Evolutionary conservation across 306 rosid genomes (phyloP).

Genomic region (Alnus rubra): DNA sequence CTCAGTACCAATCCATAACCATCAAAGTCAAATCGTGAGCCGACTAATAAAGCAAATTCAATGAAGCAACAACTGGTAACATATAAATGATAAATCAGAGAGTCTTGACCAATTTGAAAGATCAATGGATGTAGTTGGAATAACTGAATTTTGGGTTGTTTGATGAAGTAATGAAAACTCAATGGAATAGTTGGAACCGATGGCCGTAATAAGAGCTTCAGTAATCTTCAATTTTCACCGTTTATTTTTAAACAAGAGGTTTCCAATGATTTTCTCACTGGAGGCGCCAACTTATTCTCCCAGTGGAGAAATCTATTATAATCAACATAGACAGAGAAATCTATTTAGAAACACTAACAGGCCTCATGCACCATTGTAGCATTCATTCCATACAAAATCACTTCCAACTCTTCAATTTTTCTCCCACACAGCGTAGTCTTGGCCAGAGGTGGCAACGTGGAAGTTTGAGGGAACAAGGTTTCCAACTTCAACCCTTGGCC

Average conservation of each 20-base stretch:
- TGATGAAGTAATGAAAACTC: no score
- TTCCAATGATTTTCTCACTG: no score
- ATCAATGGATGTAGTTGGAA: no score
- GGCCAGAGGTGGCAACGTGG: conserved; percentile 50
- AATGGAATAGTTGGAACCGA: neutral
- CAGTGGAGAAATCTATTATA: neutral
- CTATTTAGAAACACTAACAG: neutral
- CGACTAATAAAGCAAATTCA: no score
- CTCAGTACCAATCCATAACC: no score
- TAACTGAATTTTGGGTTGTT: no score
- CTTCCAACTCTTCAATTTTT: conserved; percentile 5
- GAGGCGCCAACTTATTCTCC: no score
- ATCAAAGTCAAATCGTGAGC: no score
- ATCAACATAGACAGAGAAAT: neutral
- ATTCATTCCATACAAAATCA: neutral
- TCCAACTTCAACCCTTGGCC: conserved; percentile 55
- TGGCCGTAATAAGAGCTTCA: neutral
- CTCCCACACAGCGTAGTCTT: conserved; percentile 72
- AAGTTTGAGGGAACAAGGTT: conserved; percentile 56
- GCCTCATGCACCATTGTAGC: neutral
- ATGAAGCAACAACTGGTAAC: no score
- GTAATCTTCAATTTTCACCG: neutral
- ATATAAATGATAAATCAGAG: no score
- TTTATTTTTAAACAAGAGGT: no score
- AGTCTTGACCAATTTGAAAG: no score